These are phyloP conservation scores for Coniochaeta sp. DNA, from an alignment of 2,329 filamentous ascomycete genomes.

Conservation along the genomic window DNA sequence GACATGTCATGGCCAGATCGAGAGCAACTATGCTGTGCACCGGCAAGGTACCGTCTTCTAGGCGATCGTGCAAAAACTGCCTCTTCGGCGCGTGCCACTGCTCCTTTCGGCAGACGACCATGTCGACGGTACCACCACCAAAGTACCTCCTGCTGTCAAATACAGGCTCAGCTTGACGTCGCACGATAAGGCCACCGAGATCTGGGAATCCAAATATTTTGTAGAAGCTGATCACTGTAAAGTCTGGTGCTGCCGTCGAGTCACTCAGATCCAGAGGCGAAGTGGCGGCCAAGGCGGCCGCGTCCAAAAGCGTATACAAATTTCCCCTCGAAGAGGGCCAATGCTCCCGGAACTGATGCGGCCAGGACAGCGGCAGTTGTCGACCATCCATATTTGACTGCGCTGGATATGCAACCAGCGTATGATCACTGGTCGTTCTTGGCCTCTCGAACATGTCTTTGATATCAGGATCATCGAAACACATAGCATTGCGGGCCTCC, in stretches of 20 bases:
- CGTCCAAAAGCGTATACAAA: constrained; percentile 71
- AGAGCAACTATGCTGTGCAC: constrained; percentile 86
- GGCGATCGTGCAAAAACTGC: constrained; percentile 63
- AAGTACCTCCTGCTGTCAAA: constrained; percentile 73
- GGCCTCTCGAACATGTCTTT: constrained; percentile 20
- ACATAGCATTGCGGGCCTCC: constrained; percentile 56
- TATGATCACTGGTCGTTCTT: constrained; percentile 21
- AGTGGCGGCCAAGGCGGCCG: constrained; percentile 73
- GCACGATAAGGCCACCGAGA: constrained; percentile 76
- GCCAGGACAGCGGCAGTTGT: constrained; percentile 52
- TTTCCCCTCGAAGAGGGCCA: constrained; percentile 12
- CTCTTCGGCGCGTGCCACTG: constrained; percentile 78
- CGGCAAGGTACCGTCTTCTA: constrained; percentile 89
- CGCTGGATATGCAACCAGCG: constrained; percentile 71
- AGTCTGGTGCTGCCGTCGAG: constrained; percentile 62
- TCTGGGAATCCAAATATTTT: constrained; percentile 99
- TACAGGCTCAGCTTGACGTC: constrained; percentile 57
- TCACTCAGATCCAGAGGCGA: constrained; percentile 65
- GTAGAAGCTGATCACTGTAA: constrained; percentile 81
- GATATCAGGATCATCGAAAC: constrained; percentile 60
- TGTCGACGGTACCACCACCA: constrained; percentile 88
- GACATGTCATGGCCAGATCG: constrained; percentile 63
- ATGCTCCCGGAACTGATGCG: constrained; percentile 12
- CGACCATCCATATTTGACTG: constrained; percentile 91
- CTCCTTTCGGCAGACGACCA: constrained; percentile 70